Base-by-base conservation (phyloP, 2,329 filamentous ascomycete genomes). In the Aspergillus ochraceoroseus region DNA sequence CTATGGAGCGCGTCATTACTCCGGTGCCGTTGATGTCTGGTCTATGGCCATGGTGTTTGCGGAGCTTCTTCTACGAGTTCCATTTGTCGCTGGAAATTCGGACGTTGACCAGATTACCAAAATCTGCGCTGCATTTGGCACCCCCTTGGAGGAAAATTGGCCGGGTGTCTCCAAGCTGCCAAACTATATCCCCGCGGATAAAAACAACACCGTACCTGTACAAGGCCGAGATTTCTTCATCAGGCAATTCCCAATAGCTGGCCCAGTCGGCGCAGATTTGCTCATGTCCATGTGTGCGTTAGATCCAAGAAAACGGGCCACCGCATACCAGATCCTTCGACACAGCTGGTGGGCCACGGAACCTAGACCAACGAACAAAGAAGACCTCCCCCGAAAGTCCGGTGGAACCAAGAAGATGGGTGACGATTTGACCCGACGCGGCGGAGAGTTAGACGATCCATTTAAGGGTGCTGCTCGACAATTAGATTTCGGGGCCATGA, bases 121-220 rank as follows among this genome's bases (percentile, higher is more conserved):
- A 52, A 94, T 96, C 49, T 87, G 83, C 60, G 80, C 87, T 57
- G 81, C 82, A 38, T 80, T 96, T 49, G 92, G 92, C 43, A 94
- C 88, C 0, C 92, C 92, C 0, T 92, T 81, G 3, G 92, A 98
- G 61, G 86, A 92, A 11, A 90, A 88, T 61, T 98, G 92, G 92
- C 89, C 92, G 1, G 90, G 90, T 18, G 89, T 98, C 5, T 81
- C 81, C 3, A 80, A 80, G 48, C 72, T 98, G 7, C 80, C 82
- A 9, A 83, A 83, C 44, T 98, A 92, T 65, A 79, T 88, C n/a
- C 76, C 84, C 1, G 75, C 83, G 1, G 76, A 78, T 47, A 57
- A 77, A 41, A 64, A 68, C 41, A 74, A 80, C 47, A 50, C 68
- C 70, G 79, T 54, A 54, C 87, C 64, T 1, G 51, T 76, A 14